Base-by-base conservation (phyloP, 345 rosid genomes). In the Acer saccharum region DNA sequence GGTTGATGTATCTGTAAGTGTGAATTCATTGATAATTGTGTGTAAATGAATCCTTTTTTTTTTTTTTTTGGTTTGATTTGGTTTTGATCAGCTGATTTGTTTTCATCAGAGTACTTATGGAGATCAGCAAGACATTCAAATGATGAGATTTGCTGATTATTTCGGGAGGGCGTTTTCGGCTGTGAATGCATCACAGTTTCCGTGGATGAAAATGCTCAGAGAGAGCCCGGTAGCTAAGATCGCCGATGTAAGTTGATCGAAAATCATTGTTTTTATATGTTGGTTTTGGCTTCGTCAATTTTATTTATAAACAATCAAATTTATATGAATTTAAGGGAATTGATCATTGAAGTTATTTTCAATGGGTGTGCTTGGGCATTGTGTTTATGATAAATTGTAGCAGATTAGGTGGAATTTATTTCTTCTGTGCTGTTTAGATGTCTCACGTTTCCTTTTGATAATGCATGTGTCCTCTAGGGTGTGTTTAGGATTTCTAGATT, bases 81-180 rank as follows among this genome's bases (percentile, higher is more conserved):
- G 50, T 63, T 69, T 8, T 29, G 62, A 57, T 71, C 12, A 18
- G 60, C 76, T 68, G 21, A 21, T 44, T 62, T 68, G 27, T 21
- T 69, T 10, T 61, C 44, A 58, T 21, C 72, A 91, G 95, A 90
- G 77, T 10, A 84, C 86, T 41, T 86, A 87, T 70, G 89, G 70
- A 72, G 82, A 50, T 23, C 89, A 87, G 62, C 91, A 86, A 23
- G 93, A 89, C 57, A 88, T 89, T 74, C 92, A 87, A 86, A 79
- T 91, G 77, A 87, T 88, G 89, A 81, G 89, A 82, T 87, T 91
- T 81, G 92, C 93, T 23, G 89, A 91, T 85, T 91, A 83, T 71
- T 89, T 86, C 73, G 95, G 95, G 39, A 86, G 86, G 81, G 90
- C 90, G 10, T 87, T 91, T 58, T 84, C 90, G 1, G 80, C 69